Conservation (phyloP, 495 filamentous ascomycete species). For the Aspergillus nanangensis region DNA sequence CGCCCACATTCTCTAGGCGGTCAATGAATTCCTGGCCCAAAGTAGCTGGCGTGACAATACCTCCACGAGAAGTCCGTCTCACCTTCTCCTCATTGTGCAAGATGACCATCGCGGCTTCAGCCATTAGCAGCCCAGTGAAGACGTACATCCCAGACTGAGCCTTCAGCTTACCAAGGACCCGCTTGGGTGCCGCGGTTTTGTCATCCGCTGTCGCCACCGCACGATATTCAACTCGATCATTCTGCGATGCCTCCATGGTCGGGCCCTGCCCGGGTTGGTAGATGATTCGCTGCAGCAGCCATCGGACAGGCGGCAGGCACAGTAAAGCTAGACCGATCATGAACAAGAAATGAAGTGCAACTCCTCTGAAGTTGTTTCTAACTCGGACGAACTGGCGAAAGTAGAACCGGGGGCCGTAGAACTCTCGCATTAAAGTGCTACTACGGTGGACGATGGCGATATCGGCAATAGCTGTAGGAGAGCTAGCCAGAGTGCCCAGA, state of each 20-base stretch:
- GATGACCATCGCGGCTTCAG: slow-evolving; percentile 68
- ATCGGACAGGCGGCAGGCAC: slow-evolving; percentile 49
- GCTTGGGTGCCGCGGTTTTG: slow-evolving; percentile 31
- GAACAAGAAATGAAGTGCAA: slow-evolving; percentile 53
- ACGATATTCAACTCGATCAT: slow-evolving; percentile 60
- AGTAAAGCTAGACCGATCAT: slow-evolving; percentile 49
- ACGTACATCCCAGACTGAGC: slow-evolving; percentile 63
- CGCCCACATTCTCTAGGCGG: slow-evolving; percentile 58
- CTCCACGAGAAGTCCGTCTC: slow-evolving; percentile 56
- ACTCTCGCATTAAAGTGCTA: slow-evolving; percentile 66
- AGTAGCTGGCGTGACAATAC: slow-evolving; percentile 78
- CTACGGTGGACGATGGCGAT: slow-evolving; percentile 66
- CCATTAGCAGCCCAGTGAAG: slow-evolving; percentile 62
- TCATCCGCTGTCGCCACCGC: slow-evolving; percentile 62
- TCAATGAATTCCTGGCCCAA: slow-evolving; percentile 75
- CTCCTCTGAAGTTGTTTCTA: slow-evolving; percentile 53
- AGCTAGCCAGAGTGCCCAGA: slow-evolving; percentile 65
- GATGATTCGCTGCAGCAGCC: slow-evolving; percentile 48
- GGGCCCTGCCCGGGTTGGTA: slow-evolving; percentile 67
- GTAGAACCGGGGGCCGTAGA: slow-evolving; percentile 70
- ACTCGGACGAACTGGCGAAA: slow-evolving; percentile 66
- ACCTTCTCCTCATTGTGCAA: slow-evolving; percentile 57
- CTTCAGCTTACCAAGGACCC: slow-evolving; percentile 54
- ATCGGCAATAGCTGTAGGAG: slow-evolving; percentile 55
- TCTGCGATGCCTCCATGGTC: slow-evolving; percentile 46